phyloP scores from a whole-genome alignment of 257 asterid genomes.

The Solanum chilense region DNA sequence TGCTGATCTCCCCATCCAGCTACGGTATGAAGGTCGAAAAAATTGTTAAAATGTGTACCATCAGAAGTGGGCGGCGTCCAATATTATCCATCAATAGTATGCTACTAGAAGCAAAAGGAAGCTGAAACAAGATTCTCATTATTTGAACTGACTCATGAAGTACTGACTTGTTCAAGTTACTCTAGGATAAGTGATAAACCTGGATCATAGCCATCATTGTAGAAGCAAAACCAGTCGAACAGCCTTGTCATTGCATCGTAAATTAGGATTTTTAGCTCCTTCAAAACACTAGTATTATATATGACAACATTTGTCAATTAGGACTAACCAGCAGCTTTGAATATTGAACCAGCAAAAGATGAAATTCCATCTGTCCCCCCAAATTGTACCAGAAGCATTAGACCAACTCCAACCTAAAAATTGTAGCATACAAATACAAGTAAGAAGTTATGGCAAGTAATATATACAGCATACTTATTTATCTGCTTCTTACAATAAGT shows the following conservation, averaged over 20 bases:
- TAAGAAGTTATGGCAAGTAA: background rate
- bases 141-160: background rate
- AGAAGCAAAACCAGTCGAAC: slow-evolving; percentile 10
- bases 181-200: slow-evolving; percentile 5
- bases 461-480: background rate
- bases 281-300: background rate
- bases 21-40: background rate
- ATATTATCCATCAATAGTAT: slow-evolving; percentile 14
- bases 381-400: slow-evolving; percentile 20
- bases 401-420: slow-evolving; percentile 18
- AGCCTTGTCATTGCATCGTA: slow-evolving; percentile 1
- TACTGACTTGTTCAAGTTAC: background rate
- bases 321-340: slow-evolving; percentile 15
- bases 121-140: slow-evolving; percentile 2
- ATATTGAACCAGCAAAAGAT: slow-evolving; percentile 18
- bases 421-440: background rate
- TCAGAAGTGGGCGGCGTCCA: slow-evolving; percentile 18
- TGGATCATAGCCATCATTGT: slow-evolving; percentile 12
- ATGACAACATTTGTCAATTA: background rate
- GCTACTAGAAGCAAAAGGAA: slow-evolving; percentile 14
- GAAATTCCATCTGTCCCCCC: slow-evolving; percentile 23
- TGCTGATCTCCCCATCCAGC: background rate
- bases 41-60: slow-evolving; percentile 1
- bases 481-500: slow-evolving; percentile 10
- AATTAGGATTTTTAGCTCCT: background rate